phyloP scores from a whole-genome alignment of 2,329 filamentous ascomycete genomes.

The Pestalotiopsis sp. region DNA sequence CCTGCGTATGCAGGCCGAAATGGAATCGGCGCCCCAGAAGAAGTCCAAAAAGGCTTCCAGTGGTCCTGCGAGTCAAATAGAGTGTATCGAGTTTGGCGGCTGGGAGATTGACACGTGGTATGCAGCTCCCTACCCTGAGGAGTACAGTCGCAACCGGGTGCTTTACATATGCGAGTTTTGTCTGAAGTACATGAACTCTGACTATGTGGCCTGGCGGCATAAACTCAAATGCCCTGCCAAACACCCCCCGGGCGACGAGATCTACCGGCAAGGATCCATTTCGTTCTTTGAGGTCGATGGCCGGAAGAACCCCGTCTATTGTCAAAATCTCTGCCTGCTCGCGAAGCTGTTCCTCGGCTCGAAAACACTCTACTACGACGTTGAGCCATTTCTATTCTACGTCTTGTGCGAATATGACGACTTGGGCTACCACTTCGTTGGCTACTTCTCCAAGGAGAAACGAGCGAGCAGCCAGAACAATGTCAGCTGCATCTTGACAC shows the following conservation, averaged over 20 bases:
- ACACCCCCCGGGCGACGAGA: conserved; percentile 95
- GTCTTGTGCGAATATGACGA: conserved; percentile 95
- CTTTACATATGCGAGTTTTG: conserved; percentile 99
- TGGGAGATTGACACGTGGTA: conserved; percentile 99
- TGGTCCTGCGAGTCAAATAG: conserved; percentile 91
- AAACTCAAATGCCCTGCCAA: conserved; percentile 97
- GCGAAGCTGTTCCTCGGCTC: conserved; percentile 98
- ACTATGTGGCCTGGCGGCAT: conserved; percentile 97
- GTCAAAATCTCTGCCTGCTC: conserved; percentile 93
- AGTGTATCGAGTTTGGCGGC: conserved; percentile 96
- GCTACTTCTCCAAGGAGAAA: conserved; percentile 99
- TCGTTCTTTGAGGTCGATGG: conserved; percentile 98
- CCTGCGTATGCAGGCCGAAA: conserved; percentile 62
- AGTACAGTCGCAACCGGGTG: conserved; percentile 94
- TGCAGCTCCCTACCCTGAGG: conserved; percentile 94
- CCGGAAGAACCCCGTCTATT: conserved; percentile 96
- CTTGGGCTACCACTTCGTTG: conserved; percentile 91
- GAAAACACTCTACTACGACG: conserved; percentile 97
- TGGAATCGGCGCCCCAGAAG: conserved; percentile 59
- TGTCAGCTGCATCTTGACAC: conserved; percentile 92
- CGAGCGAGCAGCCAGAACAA: conserved; percentile 93
- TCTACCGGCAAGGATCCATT: conserved; percentile 87
- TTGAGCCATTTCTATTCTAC: conserved; percentile 96
- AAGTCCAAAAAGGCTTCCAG: conserved; percentile 77
- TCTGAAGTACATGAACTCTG: conserved; percentile 98